Evolutionary conservation across 345 rosid species (phyloP), one percentile per base, ranked within the genome.

Genomic region (Barbarea vulgaris): DNA sequence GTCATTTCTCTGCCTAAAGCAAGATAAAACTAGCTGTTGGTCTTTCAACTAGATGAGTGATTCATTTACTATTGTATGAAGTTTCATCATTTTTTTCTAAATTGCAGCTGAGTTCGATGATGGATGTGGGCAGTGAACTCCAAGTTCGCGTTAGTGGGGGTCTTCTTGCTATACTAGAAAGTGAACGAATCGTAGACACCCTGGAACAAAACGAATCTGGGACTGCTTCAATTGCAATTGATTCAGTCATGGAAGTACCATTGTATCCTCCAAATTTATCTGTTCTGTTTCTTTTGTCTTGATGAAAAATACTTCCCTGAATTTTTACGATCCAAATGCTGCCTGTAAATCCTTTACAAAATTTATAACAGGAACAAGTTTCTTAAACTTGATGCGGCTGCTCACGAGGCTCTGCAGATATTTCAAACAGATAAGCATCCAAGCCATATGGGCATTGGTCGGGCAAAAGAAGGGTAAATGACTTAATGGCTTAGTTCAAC

Each of bases 371-470:
- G 96, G 81, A 86, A 89, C 80, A 90, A 85, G 66, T 90, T 91
- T 82, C 97, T 91, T 76, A 94, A 94, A 77, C 89, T 91, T 78
- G 98, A 94, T 76, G 92, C 89, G 3, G 87, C 93, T 76, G 92
- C 97, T 77, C 92, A 90, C 69, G 98, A 91, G 79, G 97, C 93
- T 64, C 73, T 94, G 79, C 97, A 94, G 86, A 91, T 91, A 71
- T 94, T 94, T 78, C 97, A 91, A 83, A 79, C 80, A 44, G 97
- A 94, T 78, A 95, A 92, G 74, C 99, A 95, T 85, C 99, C 99
- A 75, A 95, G 99, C 82, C 96, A 92, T 81, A 92, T 95, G 97
- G 99, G 99, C 77, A 95, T 95, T 70, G 99, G 99, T 59, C 83
- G 99, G 84, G 95, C 97, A 76, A 95, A 95, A 79, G 97, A 95